Base-by-base conservation (phyloP, 805 yeast genomes). In the Pichia insulana region DNA sequence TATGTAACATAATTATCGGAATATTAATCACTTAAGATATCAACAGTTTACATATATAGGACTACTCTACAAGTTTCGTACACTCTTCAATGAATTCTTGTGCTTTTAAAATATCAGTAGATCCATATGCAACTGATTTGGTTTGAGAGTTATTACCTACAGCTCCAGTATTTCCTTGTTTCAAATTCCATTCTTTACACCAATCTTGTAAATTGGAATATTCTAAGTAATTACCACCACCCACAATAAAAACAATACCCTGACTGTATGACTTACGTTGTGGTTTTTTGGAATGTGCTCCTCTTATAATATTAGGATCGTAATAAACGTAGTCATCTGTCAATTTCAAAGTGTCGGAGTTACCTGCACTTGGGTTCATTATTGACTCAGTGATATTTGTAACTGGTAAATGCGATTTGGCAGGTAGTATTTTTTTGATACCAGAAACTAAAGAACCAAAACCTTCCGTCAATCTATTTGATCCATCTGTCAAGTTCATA, bases 161-260 rank as follows among this genome's bases (percentile, higher is more conserved):
- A 15, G 11, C 15, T 8, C 17, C 11, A 18, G 27, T 36, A 27
- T 28, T 30, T 11, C 45, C 45, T 15, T 26, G 43, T 43, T 55
- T 60, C 50, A 16, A 20, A 34, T 53, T 57, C 32, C 48, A 38
- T 8, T 51, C 47, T 40, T 56, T 62, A 33, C 69, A 67, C 94
- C 96, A 89, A 61, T 89, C 96, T 61, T 86, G 95, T 56, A 92
- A 72, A 56, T 90, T 90, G 46, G 89, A 94, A 59, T 90, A 92
- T 65, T 92, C 99, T 48, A 85, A 66, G 59, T 88, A 92, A 62
- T 86, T 89, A 37, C 97, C 97, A 30, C 98, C 98, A 20, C 98
- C 99, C 43, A 92, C 89, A 40, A 89, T 86, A 61, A 92, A 92
- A 17, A 92, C 95, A 39, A 86, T 67, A 2, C 94, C 78, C 51